Conservation (phyloP, 2,329 filamentous ascomycete species). For the Pseudogymnoascus sp. region DNA sequence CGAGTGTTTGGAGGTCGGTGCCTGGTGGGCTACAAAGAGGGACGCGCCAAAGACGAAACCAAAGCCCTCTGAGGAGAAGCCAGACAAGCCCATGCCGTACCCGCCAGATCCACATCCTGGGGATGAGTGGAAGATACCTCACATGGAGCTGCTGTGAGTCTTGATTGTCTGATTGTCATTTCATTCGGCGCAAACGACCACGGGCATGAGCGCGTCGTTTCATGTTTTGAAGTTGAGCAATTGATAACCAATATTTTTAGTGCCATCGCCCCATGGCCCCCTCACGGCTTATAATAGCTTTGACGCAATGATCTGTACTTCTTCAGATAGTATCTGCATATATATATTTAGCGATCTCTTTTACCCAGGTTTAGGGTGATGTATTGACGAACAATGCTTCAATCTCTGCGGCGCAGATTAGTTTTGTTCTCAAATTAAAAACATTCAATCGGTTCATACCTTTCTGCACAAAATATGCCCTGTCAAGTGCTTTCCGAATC, state of each 20-base stretch:
- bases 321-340: slow-evolving; percentile 76
- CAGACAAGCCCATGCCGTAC: slow-evolving; percentile 6
- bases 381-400: slow-evolving; percentile 60
- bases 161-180: not conserved
- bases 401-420: slow-evolving; percentile 55
- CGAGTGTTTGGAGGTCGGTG: slow-evolving; percentile 78
- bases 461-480: slow-evolving; percentile 86
- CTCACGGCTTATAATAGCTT: not conserved
- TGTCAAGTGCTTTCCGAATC: slow-evolving; percentile 66
- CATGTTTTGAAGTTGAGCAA: not conserved
- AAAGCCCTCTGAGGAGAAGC: not conserved
- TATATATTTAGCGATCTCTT: slow-evolving; percentile 13
- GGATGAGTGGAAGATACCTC: slow-evolving; percentile 7
- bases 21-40: slow-evolving; percentile 77
- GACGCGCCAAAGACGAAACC: not conserved
- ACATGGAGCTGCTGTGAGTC: slow-evolving; percentile 4
- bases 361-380: slow-evolving; percentile 1
- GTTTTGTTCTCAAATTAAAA: not conserved
- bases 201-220: not conserved
- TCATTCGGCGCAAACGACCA: slow-evolving; percentile 1
- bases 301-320: slow-evolving; percentile 70
- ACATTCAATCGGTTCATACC: slow-evolving; percentile 39
- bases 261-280: not conserved
- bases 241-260: slow-evolving; percentile 4
- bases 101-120: slow-evolving; percentile 6